Evolutionary conservation across 768 basidiomycete species (phyloP).

Genomic region (Tylopilus plumbeoviolaceoides): DNA sequence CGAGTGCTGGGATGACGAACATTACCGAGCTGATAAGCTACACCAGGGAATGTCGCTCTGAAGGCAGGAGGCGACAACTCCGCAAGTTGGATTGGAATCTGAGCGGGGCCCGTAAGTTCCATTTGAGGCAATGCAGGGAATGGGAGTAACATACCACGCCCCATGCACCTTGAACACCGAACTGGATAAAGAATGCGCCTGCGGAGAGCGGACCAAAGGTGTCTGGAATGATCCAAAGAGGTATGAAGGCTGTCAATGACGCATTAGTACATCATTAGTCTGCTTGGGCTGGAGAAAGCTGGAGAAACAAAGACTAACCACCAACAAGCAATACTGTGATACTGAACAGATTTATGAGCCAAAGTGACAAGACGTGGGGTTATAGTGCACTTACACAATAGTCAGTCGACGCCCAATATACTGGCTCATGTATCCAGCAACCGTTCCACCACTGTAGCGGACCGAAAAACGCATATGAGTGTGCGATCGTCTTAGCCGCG

Average conservation of each 20-base stretch:
- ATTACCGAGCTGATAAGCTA: constrained; percentile 82
- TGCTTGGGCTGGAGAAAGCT: not conserved
- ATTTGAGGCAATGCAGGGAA: not conserved
- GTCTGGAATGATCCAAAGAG: constrained; percentile 78
- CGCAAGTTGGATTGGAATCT: constrained; percentile 73
- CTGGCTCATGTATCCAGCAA: constrained; percentile 71
- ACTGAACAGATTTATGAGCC: constrained; percentile 11
- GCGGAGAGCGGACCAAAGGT: constrained; percentile 66
- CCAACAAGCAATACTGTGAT: constrained; percentile 20
- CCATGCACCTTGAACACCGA: constrained; percentile 90
- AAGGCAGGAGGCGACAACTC: constrained; percentile 89
- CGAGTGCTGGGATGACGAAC: constrained; percentile 16
- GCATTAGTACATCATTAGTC: constrained; percentile 2
- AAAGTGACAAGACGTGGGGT: not conserved
- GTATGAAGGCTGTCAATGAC: constrained; percentile 46
- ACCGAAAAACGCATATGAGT: not conserved
- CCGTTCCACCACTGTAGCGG: constrained; percentile 50
- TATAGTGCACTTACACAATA: constrained; percentile 40
- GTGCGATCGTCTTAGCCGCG: not conserved
- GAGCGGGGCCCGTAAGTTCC: not conserved
- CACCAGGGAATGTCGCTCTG: constrained; percentile 83
- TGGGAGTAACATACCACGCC: constrained; percentile 56
- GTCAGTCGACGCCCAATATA: constrained; percentile 78
- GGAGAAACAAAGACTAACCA: constrained; percentile 45
- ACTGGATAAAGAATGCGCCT: constrained; percentile 83